phyloP scores from a whole-genome alignment of 2,329 filamentous ascomycete genomes.

The Dichotomopilus funicola region DNA sequence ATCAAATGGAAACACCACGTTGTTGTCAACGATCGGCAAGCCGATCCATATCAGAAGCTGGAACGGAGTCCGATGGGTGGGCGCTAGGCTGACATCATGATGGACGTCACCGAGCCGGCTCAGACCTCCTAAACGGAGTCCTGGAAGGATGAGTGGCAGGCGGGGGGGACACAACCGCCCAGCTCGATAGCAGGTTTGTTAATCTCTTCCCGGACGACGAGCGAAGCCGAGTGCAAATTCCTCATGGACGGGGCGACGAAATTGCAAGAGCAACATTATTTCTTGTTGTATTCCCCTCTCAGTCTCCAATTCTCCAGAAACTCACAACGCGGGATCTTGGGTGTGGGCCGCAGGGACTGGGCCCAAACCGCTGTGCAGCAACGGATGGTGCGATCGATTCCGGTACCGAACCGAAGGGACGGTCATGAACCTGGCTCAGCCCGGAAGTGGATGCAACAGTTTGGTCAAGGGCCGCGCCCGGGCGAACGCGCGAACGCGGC shows the following conservation, averaged over 20 bases:
- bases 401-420: conserved; percentile 12
- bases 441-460: not conserved
- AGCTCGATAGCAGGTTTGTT: too few relatives aligned
- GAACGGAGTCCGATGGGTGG: not conserved
- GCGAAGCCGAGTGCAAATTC: not conserved
- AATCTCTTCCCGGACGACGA: not conserved
- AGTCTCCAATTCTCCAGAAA: not conserved
- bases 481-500: too few relatives aligned
- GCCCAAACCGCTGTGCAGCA: conserved; percentile 2
- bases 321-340: conserved; percentile 11
- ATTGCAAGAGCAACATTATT: not conserved
- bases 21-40: not conserved
- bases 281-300: too few relatives aligned
- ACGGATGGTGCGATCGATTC: conserved; percentile 10
- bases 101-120: not conserved
- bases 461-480: not conserved
- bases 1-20: not conserved
- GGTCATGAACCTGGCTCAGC: not conserved
- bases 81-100: conserved; percentile 3
- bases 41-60: not conserved
- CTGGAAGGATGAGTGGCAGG: not conserved
- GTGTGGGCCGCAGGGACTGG: conserved; percentile 1
- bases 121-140: not conserved
- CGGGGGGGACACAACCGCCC: too few relatives aligned
- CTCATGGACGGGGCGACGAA: not conserved